phyloP scores from a whole-genome alignment of 2,329 filamentous ascomycete genomes.

The Fusarium pseudograminearum region DNA sequence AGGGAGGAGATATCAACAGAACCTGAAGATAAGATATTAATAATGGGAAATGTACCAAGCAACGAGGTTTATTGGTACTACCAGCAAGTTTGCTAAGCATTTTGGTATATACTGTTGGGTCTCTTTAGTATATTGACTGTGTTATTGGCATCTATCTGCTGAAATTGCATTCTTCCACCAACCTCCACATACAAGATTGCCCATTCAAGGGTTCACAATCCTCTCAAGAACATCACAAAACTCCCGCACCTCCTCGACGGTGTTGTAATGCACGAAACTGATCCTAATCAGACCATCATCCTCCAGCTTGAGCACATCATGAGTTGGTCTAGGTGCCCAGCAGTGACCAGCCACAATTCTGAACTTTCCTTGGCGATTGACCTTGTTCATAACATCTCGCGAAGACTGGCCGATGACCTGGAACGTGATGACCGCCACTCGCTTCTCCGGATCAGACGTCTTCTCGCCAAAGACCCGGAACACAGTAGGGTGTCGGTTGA shows the following conservation, averaged over 20 bases:
- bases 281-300: conserved; percentile 3
- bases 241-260: background rate
- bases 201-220: background rate
- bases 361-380: conserved; percentile 5
- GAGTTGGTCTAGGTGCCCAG: conserved; percentile 6
- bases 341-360: conserved; percentile 7
- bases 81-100: too few species aligned
- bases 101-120: background rate
- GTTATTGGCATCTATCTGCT: too few species aligned
- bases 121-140: background rate
- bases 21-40: too few species aligned
- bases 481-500: background rate
- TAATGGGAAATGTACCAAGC: too few species aligned
- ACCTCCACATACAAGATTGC: background rate
- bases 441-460: background rate
- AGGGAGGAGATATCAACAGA: too few species aligned
- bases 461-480: conserved; percentile 3
- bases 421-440: conserved; percentile 2
- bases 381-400: conserved; percentile 2
- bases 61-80: too few species aligned
- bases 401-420: background rate
- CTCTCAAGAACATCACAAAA: background rate
- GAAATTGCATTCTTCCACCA: background rate
- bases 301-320: conserved; percentile 3
- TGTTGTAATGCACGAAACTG: conserved; percentile 10